Evolutionary conservation across 2,329 filamentous ascomycete species (phyloP).

Genomic region (Kalmusia sp.): DNA sequence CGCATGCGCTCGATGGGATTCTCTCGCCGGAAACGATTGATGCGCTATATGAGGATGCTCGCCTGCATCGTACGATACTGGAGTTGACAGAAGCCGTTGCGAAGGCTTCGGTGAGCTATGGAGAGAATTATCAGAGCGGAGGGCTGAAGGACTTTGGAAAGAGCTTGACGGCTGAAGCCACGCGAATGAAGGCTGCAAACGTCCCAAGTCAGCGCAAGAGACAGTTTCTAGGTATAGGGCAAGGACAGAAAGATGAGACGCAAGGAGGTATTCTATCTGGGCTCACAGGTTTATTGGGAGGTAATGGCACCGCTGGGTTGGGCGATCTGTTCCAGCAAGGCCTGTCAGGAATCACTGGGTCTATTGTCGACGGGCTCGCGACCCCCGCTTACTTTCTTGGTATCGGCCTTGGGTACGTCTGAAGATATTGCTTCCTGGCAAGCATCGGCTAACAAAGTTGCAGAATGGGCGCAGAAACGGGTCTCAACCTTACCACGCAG

Average conservation of each 20-base stretch:
- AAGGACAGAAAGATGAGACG: background rate
- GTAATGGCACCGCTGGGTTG: slow-evolving; percentile 21
- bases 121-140: slow-evolving; percentile 19
- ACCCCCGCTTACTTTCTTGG: slow-evolving; percentile 39
- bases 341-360: slow-evolving; percentile 18
- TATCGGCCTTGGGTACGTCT: slow-evolving; percentile 35
- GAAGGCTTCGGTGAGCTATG: slow-evolving; percentile 25
- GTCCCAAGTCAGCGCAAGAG: slow-evolving; percentile 8
- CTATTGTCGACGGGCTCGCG: slow-evolving; percentile 21
- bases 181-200: background rate
- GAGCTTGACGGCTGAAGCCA: slow-evolving; percentile 24
- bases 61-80: slow-evolving; percentile 29
- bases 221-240: slow-evolving; percentile 8
- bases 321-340: slow-evolving; percentile 12
- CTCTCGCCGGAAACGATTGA: slow-evolving; percentile 30
- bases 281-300: slow-evolving; percentile 7
- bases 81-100: slow-evolving; percentile 30
- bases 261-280: slow-evolving; percentile 3
- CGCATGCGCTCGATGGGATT: slow-evolving; percentile 16
- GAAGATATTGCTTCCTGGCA: background rate
- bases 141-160: slow-evolving; percentile 24
- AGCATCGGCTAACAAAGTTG: slow-evolving; percentile 10
- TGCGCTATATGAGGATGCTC: slow-evolving; percentile 31
- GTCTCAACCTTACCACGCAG: slow-evolving; percentile 31
- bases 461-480: slow-evolving; percentile 35